Conservation (phyloP, 768 basidiomycete species). For the Agaricus blazei region DNA sequence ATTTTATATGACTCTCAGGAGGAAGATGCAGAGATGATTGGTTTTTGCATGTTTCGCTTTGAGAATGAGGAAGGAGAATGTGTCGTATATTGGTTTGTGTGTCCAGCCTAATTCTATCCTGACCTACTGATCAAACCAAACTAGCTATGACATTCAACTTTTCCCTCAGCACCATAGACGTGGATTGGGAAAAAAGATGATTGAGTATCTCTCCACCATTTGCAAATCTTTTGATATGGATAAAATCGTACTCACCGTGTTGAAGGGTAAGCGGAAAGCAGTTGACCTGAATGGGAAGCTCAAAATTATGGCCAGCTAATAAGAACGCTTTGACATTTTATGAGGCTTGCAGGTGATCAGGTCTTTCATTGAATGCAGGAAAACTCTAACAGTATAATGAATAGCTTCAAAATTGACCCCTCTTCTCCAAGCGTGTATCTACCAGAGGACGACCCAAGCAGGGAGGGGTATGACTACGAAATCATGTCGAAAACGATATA, state of each 20-base stretch:
- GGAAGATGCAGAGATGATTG: slow-evolving; percentile 19
- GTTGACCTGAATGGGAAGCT: neutral
- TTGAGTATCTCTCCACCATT: slow-evolving; percentile 44
- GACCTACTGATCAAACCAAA: neutral
- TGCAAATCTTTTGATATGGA: slow-evolving; percentile 52
- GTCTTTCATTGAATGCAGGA: slow-evolving; percentile 11
- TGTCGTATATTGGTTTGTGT: slow-evolving; percentile 64
- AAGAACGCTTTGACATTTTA: slow-evolving; percentile 44
- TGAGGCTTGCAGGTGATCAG: slow-evolving; percentile 40
- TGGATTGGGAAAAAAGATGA: slow-evolving; percentile 57
- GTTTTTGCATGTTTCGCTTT: slow-evolving; percentile 65
- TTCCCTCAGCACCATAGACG: slow-evolving; percentile 32
- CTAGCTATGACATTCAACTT: slow-evolving; percentile 79
- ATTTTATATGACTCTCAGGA: slow-evolving; percentile 24
- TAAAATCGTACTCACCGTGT: slow-evolving; percentile 70
- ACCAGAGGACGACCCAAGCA: slow-evolving; percentile 23
- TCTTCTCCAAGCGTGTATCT: slow-evolving; percentile 40
- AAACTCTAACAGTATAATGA: neutral
- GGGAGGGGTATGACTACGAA: slow-evolving; percentile 36
- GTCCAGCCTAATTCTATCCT: neutral
- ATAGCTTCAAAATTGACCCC: slow-evolving; percentile 51
- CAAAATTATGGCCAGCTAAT: slow-evolving; percentile 14
- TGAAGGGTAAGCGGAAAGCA: slow-evolving; percentile 48
- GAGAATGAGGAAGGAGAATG: slow-evolving; percentile 58
- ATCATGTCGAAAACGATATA: slow-evolving; percentile 33